A percentile compares a stretch with the other conserved stretches of the same genome.
Conservation (phyloP, 106 monocot species). For the Apostasia ramifera region DNA sequence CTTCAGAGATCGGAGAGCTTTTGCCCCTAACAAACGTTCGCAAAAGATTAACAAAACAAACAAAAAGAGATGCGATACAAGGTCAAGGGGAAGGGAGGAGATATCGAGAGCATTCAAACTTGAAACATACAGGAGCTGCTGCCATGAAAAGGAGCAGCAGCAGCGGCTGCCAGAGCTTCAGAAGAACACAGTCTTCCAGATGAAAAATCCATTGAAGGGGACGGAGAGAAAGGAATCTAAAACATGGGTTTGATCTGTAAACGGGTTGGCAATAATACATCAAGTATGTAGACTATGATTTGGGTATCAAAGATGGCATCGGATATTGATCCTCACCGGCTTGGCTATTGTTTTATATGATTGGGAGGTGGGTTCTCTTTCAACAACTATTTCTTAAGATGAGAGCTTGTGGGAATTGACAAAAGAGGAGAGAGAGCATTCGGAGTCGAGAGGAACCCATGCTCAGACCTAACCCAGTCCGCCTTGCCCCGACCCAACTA, state of each 20-base stretch:
- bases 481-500: too few relatives aligned
- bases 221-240: constrained; percentile 23
- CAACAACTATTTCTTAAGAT: too few relatives aligned
- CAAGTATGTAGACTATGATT: neutral
- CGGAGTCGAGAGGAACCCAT: neutral
- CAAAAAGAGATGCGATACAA: neutral
- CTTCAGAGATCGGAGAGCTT: too few relatives aligned
- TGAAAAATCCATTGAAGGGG: neutral
- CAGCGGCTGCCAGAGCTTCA: constrained; percentile 5
- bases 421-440: neutral
- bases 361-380: too few relatives aligned
- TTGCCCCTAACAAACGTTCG: neutral
- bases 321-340: neutral
- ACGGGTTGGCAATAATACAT: constrained; percentile 16
- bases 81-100: neutral
- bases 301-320: neutral
- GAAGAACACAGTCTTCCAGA: constrained; percentile 12
- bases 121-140: constrained; percentile 17
- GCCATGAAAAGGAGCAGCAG: constrained; percentile 15
- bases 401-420: too few relatives aligned
- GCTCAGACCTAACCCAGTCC: too few relatives aligned
- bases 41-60: neutral
- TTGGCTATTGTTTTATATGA: too few relatives aligned
- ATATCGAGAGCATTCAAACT: constrained; percentile 11
- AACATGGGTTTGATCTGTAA: constrained; percentile 43